phyloP scores from a whole-genome alignment of 78 protist genomes.

The Dictyostelium citrinum region DNA sequence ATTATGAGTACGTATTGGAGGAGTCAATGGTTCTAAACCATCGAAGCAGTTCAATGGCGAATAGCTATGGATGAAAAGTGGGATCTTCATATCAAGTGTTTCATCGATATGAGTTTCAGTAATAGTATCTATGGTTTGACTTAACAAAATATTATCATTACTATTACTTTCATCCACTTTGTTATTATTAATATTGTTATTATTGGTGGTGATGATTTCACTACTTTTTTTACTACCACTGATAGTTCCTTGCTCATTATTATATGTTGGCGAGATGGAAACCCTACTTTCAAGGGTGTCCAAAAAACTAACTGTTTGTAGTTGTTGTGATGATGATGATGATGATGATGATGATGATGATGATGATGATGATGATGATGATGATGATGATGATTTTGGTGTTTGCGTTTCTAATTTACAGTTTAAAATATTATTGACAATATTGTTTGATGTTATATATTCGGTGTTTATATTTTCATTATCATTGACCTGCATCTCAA shows the following conservation, averaged over 20 bases:
- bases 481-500: neutral
- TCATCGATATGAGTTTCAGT: slow-evolving; percentile 14
- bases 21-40: slow-evolving; percentile 41
- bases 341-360: no score
- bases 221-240: neutral
- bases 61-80: slow-evolving; percentile 14
- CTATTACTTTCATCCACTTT: neutral
- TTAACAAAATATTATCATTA: neutral
- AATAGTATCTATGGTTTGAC: slow-evolving; percentile 13
- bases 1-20: slow-evolving; percentile 74
- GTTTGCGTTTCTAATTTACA: neutral
- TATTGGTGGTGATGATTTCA: neutral
- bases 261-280: neutral
- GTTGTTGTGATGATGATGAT: no score
- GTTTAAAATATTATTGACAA: neutral
- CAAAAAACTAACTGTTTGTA: neutral
- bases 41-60: slow-evolving; percentile 14
- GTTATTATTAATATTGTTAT: no score
- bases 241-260: neutral
- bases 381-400: neutral
- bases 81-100: neutral
- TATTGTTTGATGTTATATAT: neutral
- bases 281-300: neutral
- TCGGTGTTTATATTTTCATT: neutral
- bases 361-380: no score